A percentile compares a stretch with the other conserved stretches of the same genome.
phyloP scores from a whole-genome alignment of 192 early-diverging fungal genomes.

The Backusella tarrabulga region DNA sequence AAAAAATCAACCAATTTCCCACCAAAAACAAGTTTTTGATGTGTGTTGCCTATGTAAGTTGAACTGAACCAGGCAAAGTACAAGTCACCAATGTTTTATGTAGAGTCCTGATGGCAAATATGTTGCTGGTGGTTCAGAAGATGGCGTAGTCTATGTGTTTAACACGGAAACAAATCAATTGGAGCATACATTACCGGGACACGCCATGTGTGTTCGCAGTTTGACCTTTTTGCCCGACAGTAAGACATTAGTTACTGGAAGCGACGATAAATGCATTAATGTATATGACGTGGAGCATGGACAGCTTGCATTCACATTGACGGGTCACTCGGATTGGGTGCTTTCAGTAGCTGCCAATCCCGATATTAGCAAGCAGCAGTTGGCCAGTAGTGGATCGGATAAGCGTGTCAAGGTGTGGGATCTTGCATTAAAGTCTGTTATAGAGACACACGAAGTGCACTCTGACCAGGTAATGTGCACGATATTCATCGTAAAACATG shows the following conservation, averaged over 20 bases:
- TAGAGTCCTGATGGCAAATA: slow-evolving; percentile 77
- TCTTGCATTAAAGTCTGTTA: slow-evolving; percentile 61
- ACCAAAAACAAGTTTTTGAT: slow-evolving; percentile 79
- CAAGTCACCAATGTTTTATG: background rate
- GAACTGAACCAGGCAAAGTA: no score
- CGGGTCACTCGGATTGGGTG: slow-evolving; percentile 80
- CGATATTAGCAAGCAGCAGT: slow-evolving; percentile 59
- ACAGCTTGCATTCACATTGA: slow-evolving; percentile 70
- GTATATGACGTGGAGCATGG: slow-evolving; percentile 76
- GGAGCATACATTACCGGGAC: slow-evolving; percentile 47
- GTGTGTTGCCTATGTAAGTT: slow-evolving; percentile 72
- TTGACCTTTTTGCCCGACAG: slow-evolving; percentile 75
- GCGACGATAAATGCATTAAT: slow-evolving; percentile 82
- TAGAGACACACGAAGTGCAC: slow-evolving; percentile 78
- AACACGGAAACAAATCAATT: slow-evolving; percentile 39
- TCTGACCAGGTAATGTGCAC: slow-evolving; percentile 60
- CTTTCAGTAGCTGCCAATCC: slow-evolving; percentile 63
- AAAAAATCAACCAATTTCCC: slow-evolving; percentile 63
- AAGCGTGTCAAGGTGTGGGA: slow-evolving; percentile 86
- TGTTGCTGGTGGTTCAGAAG: slow-evolving; percentile 76
- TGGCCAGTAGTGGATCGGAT: slow-evolving; percentile 71
- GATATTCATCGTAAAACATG: no score
- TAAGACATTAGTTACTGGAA: slow-evolving; percentile 63
- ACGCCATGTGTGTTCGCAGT: slow-evolving; percentile 75
- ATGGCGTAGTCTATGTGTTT: slow-evolving; percentile 40